Conservation (phyloP, 495 filamentous ascomycete species). For the Aspergillus indologenus region DNA sequence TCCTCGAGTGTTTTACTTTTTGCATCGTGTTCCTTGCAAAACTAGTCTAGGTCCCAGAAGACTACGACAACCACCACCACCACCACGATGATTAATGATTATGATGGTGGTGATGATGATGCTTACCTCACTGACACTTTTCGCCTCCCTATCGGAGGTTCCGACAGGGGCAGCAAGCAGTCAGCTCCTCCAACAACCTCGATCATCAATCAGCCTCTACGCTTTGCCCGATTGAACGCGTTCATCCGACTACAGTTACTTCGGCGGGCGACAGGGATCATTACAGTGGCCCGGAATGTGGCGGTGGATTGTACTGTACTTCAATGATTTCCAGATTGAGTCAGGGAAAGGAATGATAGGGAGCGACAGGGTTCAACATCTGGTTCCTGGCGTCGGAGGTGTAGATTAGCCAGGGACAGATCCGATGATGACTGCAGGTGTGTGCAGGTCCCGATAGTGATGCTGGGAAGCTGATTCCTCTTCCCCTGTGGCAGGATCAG, state of each 20-base stretch:
- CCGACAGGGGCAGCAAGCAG: background rate
- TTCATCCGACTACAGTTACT: background rate
- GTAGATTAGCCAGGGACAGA: background rate
- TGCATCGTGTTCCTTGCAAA: background rate
- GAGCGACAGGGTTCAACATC: background rate
- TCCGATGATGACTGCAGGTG: background rate
- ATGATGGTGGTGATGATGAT: no score
- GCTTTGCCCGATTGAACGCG: background rate
- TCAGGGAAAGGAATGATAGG: background rate
- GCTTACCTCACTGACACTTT: background rate
- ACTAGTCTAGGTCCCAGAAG: background rate
- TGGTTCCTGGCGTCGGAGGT: slow-evolving; percentile 2
- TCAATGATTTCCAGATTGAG: no score
- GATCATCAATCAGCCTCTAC: no score
- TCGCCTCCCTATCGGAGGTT: background rate
- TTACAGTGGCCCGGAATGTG: slow-evolving; percentile 4
- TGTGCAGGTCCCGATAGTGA: background rate
- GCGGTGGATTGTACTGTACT: background rate
- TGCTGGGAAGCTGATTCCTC: background rate
- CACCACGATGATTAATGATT: no score
- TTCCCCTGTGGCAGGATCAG: background rate
- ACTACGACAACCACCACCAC: background rate
- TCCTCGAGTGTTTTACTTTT: background rate
- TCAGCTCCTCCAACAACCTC: no score
- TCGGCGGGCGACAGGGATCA: background rate